A percentile compares a stretch with the other conserved stretches of the same genome.
phyloP scores from a whole-genome alignment of 768 basidiomycete genomes.

The Dioszegia aurantiaca region DNA sequence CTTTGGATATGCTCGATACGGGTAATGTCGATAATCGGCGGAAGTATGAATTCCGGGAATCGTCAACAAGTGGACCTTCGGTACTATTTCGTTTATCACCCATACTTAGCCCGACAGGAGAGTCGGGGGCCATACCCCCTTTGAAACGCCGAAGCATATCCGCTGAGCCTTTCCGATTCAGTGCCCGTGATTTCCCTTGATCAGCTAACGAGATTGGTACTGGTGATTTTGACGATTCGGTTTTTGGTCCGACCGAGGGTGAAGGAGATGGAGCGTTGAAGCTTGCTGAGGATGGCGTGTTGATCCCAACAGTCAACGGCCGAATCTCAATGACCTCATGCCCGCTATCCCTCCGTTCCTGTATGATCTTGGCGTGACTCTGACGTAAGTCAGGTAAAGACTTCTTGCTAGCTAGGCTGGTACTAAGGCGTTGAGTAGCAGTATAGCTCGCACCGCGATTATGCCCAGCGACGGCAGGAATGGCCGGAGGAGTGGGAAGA shows the following conservation, averaged over 20 bases:
- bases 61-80: slow-evolving; percentile 58
- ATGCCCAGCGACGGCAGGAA: slow-evolving; percentile 27
- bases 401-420: slow-evolving; percentile 60
- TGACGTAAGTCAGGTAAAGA: slow-evolving; percentile 79
- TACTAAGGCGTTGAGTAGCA: slow-evolving; percentile 40
- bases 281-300: slow-evolving; percentile 17
- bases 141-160: slow-evolving; percentile 30
- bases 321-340: slow-evolving; percentile 21
- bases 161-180: slow-evolving; percentile 27
- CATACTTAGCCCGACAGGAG: background rate
- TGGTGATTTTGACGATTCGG: slow-evolving; percentile 4
- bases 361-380: slow-evolving; percentile 53
- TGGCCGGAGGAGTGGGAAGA: slow-evolving; percentile 27
- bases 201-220: slow-evolving; percentile 10
- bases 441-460: slow-evolving; percentile 47
- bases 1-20: slow-evolving; percentile 60
- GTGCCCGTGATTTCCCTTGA: background rate
- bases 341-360: slow-evolving; percentile 43
- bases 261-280: slow-evolving; percentile 17
- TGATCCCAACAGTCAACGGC: slow-evolving; percentile 35
- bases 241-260: background rate
- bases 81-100: slow-evolving; percentile 18
- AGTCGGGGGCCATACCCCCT: background rate
- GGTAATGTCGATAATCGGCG: slow-evolving; percentile 80
- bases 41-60: slow-evolving; percentile 89